Conservation (phyloP, 495 filamentous ascomycete genomes). For the Thermothielavioides terrestris region DNA sequence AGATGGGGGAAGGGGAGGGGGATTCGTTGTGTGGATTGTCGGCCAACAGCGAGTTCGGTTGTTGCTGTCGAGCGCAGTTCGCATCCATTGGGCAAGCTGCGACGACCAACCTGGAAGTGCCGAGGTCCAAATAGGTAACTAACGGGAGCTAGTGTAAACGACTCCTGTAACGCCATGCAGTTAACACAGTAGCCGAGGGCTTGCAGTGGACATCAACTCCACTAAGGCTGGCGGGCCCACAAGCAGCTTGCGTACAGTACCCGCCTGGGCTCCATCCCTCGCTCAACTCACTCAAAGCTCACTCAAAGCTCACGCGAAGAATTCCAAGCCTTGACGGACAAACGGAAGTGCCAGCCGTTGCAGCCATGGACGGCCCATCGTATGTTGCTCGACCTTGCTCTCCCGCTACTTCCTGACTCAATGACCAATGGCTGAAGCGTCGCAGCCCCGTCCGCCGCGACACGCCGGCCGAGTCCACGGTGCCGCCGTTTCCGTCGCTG, state of each 20-base stretch:
- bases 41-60: neutral
- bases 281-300: too few species aligned
- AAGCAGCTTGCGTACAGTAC: too few species aligned
- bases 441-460: conserved; percentile 23
- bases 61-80: neutral
- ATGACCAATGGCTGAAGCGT: neutral
- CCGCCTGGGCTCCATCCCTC: too few species aligned
- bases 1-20: neutral
- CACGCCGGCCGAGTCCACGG: conserved; percentile 56
- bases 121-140: too few species aligned
- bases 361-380: conserved; percentile 14
- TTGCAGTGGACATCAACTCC: too few species aligned
- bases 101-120: too few species aligned
- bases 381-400: conserved; percentile 3
- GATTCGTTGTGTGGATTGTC: neutral
- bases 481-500: conserved; percentile 78
- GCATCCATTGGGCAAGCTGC: too few species aligned
- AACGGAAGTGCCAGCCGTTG: neutral
- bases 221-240: too few species aligned
- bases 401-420: neutral
- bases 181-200: too few species aligned
- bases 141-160: too few species aligned
- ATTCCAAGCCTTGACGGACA: neutral
- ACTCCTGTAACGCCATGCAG: too few species aligned
- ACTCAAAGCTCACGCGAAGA: neutral